Base-by-base conservation (phyloP, 345 rosid genomes). In the Melastoma malabathricum region DNA sequence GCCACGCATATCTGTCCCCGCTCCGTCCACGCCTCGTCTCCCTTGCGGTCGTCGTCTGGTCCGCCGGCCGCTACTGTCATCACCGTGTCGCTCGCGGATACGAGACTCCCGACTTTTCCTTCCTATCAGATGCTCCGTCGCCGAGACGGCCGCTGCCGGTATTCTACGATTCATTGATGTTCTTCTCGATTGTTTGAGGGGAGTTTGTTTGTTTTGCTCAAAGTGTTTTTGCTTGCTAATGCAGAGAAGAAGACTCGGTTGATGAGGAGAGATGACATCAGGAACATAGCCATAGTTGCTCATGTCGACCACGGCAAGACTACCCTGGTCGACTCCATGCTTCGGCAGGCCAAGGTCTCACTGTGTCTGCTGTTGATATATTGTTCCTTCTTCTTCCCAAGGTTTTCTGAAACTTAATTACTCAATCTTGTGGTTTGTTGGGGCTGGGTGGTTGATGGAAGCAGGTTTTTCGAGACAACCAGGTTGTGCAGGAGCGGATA, bases 301-400 rank as follows among this genome's bases (percentile, higher is more conserved):
- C 98, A 86, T 59, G 98, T 90, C 43, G 98, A 90, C 70, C 98
- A 90, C 59, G 98, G 98, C 2, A 90, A 90, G 75, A 90, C 98
- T 2, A 90, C 98, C 64, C 64, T 90, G 77, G 96, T 90, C 45
- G 98, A 90, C 68, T 73, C 98, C n/a, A 86, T 90, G 98, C 75
- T 90, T 57, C 78, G 60, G 72, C 98, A 90, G 72, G 76, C 98
- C 17, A 86, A 90, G 94, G 98, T 84, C 10, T 22, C 25, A 22
- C 25, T 22, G 25, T 4, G 4, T 22, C 25, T 4, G 4, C 25
- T 22, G 25, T 22, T 22, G 25, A 22, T 4, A 4, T 22, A 4
- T 31, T 9, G 38, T 5, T 5, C 38, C 38, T 31, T 31, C 38
- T 31, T 31, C 38, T 31, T 5, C 38, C 38, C 5, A 5, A 31